Evolutionary conservation across 1,284 basidiomycete species (phyloP).

Genomic region (Psilocybe mexicana): DNA sequence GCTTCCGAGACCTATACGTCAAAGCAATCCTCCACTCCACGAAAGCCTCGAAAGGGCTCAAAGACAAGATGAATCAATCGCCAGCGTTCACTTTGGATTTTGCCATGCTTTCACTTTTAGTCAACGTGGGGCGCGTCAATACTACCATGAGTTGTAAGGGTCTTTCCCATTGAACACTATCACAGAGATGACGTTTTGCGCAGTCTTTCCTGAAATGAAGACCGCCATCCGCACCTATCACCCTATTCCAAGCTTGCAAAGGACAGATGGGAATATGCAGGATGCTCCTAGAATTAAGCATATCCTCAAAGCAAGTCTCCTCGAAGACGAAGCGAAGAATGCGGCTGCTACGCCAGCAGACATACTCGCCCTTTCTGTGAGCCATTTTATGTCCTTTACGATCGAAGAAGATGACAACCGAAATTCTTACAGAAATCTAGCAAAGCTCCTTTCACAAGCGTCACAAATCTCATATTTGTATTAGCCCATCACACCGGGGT

Average conservation of each 20-base stretch:
- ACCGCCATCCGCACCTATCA: slow-evolving; percentile 82
- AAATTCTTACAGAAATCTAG: slow-evolving; percentile 42
- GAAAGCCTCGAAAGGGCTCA: slow-evolving; percentile 56
- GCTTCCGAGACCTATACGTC: slow-evolving; percentile 78
- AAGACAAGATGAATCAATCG: slow-evolving; percentile 71
- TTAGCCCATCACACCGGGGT: slow-evolving; percentile 57
- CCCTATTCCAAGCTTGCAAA: slow-evolving; percentile 79
- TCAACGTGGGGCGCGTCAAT: slow-evolving; percentile 82
- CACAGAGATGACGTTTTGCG: slow-evolving; percentile 12
- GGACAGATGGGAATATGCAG: slow-evolving; percentile 73
- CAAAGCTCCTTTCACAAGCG: slow-evolving; percentile 57
- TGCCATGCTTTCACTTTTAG: slow-evolving; percentile 73
- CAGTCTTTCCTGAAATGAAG: slow-evolving; percentile 81
- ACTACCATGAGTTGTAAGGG: slow-evolving; percentile 81
- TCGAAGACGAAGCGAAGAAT: slow-evolving; percentile 42
- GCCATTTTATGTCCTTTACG: slow-evolving; percentile 24
- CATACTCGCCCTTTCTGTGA: slow-evolving; percentile 45
- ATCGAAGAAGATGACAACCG: slow-evolving; percentile 16
- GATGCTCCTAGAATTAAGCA: slow-evolving; percentile 82
- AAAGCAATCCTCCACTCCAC: slow-evolving; percentile 68
- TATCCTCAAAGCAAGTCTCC: slow-evolving; percentile 56
- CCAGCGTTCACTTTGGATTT: slow-evolving; percentile 73
- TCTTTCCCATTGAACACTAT: background rate
- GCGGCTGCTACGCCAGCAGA: slow-evolving; percentile 48
- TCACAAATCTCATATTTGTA: slow-evolving; percentile 62